A percentile compares a stretch with the other conserved stretches of the same genome.
These are phyloP conservation scores for Scheffersomyces lignicola DNA, from an alignment of 1,139 yeast genomes.

Conservation along the genomic window DNA sequence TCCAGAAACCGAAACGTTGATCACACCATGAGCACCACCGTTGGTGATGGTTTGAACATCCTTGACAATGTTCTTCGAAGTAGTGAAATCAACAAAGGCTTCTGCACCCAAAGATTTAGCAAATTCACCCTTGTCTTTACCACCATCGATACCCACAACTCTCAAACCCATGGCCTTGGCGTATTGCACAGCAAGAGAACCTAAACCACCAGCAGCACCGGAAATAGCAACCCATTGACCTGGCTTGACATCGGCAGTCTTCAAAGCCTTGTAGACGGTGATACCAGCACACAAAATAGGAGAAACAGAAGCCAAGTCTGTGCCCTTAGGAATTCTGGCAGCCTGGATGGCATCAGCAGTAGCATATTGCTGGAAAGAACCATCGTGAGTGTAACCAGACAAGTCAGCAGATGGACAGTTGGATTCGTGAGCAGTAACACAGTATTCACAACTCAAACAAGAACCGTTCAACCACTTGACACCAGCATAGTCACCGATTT, in stretches of 20 bases:
- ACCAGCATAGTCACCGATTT: constrained; percentile 78
- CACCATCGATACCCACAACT: constrained; percentile 76
- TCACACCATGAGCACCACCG: constrained; percentile 69
- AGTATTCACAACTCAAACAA: constrained; percentile 72
- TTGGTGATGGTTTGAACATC: constrained; percentile 27
- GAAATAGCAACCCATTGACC: constrained; percentile 82
- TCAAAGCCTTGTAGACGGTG: constrained; percentile 81
- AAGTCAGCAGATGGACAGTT: constrained; percentile 68
- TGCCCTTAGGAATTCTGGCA: constrained; percentile 33
- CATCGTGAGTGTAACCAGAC: constrained; percentile 80
- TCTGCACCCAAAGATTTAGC: constrained; percentile 67
- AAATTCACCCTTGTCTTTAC: constrained; percentile 60
- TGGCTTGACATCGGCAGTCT: constrained; percentile 62
- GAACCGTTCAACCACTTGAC: constrained; percentile 74
- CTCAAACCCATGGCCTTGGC: constrained; percentile 82
- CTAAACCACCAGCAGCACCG: constrained; percentile 88
- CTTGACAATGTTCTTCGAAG: constrained; percentile 30
- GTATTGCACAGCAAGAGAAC: constrained; percentile 77
- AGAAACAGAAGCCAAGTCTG: constrained; percentile 35
- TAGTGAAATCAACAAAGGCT: constrained; percentile 63
- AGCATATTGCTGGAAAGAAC: constrained; percentile 82
- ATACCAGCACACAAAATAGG: constrained; percentile 73
- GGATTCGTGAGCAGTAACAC: constrained; percentile 67
- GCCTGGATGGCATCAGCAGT: constrained; percentile 54
- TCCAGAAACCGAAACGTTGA: constrained; percentile 79